Base-by-base conservation (phyloP, 176 grass and related monocot genomes). In the Aegilops longissima region DNA sequence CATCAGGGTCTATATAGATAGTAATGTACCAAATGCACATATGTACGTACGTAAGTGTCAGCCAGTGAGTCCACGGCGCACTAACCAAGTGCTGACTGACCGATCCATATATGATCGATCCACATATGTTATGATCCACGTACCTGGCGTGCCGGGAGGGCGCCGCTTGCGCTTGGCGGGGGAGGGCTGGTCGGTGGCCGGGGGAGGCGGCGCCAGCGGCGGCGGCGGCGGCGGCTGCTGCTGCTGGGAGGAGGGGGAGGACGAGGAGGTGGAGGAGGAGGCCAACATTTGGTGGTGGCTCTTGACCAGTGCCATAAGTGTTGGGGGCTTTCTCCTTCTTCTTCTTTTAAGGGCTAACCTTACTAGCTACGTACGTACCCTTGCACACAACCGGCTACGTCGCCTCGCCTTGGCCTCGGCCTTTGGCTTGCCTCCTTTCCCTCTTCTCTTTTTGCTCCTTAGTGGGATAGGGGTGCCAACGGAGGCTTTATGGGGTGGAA, bases 141-240 rank as follows among this genome's bases (percentile, higher is more conserved):
- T 86, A 95, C 93, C 93, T 76, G 93, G 93, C 13, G 93, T 95
- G 66, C 93, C 93, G 3, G 93, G 90, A 7, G 93, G 93, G 31
- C 93, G 86, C 77, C 93, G 36, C 89, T 97, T 97, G 86, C 87
- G 93, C 88, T 92, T 97, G 67, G 73, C 91, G 30, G 90, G 85
- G 68, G 91, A 90, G 11, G 89, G 80, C 61, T 83, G 85, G 29
- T 88, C 89, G 76, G 81, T 65, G 68, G 72, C 76, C 42, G 21
- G 86, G 35, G 6, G 73, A 31, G 17, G 83, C 0, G 82, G 61
- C 58, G 61, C 69, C 0, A 77, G 51, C 2, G 68, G 25, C 13
- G 23, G 45, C 9, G 5, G 30, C 39, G 30, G 70, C 11, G 31
- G n/a, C 11, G 12, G 49, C 39, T 13, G 84, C 39, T 13, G 84